Evolutionary conservation across 208 protist species (phyloP), one percentile per base, ranked within the genome.

Genomic region (Trypanosoma boissoni): DNA sequence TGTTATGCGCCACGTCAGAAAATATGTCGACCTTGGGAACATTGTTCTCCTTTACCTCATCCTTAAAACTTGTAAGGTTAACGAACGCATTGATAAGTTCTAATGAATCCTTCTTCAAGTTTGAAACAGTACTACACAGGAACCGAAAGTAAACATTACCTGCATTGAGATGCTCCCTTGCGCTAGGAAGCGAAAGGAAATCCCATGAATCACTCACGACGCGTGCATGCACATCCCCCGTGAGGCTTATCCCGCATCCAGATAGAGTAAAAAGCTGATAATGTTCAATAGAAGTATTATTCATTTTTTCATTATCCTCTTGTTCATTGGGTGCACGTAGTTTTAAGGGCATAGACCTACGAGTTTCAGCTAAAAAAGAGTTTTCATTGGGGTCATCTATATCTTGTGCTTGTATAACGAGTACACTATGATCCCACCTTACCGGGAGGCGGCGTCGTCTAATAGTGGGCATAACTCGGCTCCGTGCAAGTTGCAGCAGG

Each of bases 1-100:
- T 82, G 26, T 31, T 4, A 24, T 67, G 56, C 31, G 92, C 83
- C 23, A 68, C 64, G 16, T 41, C 21, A 59, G 74, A 58, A 46
- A 71, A 58, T 24, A 93, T 73, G 65, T 92, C 43, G n/a, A 96
- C 75, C 42, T 77, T 72, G 0, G 90, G 86, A 5, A 72, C 68
- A 64, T 92, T 92, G 71, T 96, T 91, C 68, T 94, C 82, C 32
- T 48, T 54, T 46, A 77, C 64, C 60, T 94, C 86, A 56, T 89
- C 73, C 1, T 56, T 52, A 56, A 96, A 96, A 57, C 63, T 53
- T 45, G 72, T 81, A 18, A 83, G 52, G 66, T 96, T 96, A 61
- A 92, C 76, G 45, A 88, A 77, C 36, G 72, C 61, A 42, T 85
- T 60, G 16, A 92, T 81, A 12, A 89, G 49, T 14, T 76, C 67